These are phyloP conservation scores for Boletus coccyginus DNA, from an alignment of 768 basidiomycete species.

Conservation along the genomic window DNA sequence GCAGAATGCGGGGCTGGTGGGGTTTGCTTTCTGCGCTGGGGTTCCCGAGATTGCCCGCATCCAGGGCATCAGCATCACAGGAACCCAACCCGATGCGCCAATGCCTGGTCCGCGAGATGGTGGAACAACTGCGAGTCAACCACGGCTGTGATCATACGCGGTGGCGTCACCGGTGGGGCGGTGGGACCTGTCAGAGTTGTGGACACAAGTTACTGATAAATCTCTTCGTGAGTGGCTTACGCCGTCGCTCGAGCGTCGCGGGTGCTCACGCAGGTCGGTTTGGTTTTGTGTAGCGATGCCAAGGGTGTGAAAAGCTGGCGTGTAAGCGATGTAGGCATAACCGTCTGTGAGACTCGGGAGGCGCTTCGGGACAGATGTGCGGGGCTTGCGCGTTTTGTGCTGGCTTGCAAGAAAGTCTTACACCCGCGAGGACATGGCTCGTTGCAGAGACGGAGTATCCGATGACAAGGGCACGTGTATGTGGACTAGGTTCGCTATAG, in stretches of 20 bases:
- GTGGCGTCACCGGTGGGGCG: conserved; percentile 46
- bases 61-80: not conserved
- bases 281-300: conserved; percentile 27
- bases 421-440: too few relatives aligned
- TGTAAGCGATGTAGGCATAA: conserved; percentile 39
- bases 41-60: not conserved
- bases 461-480: too few relatives aligned
- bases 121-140: conserved; percentile 43
- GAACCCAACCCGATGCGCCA: conserved; percentile 5
- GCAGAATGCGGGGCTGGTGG: not conserved
- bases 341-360: conserved; percentile 23
- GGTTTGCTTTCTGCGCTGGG: too few relatives aligned
- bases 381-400: too few relatives aligned
- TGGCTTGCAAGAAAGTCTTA: too few relatives aligned
- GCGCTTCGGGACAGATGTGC: too few relatives aligned
- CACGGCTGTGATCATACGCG: conserved; percentile 50
- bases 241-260: not conserved
- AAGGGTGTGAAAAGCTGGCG: conserved; percentile 31
- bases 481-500: too few relatives aligned
- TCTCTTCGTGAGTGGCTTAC: conserved; percentile 43
- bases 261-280: not conserved
- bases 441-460: too few relatives aligned
- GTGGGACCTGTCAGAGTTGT: conserved; percentile 48
- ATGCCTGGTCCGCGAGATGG: conserved; percentile 29
- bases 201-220: conserved; percentile 37